These are phyloP conservation scores for Aspergillus aculeatinus DNA, from an alignment of 2,329 filamentous ascomycete species.

Conservation along the genomic window DNA sequence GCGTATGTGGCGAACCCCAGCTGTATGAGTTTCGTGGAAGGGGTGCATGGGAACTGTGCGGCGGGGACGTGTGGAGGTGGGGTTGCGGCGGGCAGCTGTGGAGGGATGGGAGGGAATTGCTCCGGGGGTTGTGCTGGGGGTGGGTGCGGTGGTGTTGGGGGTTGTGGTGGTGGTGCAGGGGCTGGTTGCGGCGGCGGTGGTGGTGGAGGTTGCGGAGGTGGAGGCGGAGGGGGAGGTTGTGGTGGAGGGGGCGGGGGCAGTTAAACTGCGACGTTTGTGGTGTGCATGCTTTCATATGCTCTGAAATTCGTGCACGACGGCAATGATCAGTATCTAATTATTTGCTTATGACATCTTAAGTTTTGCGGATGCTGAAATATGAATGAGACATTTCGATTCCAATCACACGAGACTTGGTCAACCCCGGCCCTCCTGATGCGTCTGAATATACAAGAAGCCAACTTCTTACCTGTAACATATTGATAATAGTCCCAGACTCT, in stretches of 20 bases:
- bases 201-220: slow-evolving; percentile 17
- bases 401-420: too few species aligned
- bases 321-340: too few species aligned
- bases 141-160: slow-evolving; percentile 42
- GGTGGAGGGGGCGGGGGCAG: slow-evolving; percentile 8
- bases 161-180: slow-evolving; percentile 41
- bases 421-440: too few species aligned
- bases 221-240: slow-evolving; percentile 12
- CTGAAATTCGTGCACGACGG: too few species aligned
- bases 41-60: slow-evolving; percentile 49
- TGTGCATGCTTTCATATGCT: too few species aligned
- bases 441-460: too few species aligned
- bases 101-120: slow-evolving; percentile 36
- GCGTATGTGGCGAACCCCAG: slow-evolving; percentile 47
- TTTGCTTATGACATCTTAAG: too few species aligned
- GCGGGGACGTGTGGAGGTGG: slow-evolving; percentile 46
- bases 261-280: too few species aligned
- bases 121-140: slow-evolving; percentile 38
- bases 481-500: neutral
- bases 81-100: slow-evolving; percentile 46
- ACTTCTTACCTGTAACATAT: too few species aligned
- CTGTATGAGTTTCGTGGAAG: slow-evolving; percentile 44
- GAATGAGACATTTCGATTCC: too few species aligned
- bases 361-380: too few species aligned
- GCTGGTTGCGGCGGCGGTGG: slow-evolving; percentile 49